Evolutionary conservation across 352 stramenopile species (phyloP).

Genomic region (Pythium apleroticum): DNA sequence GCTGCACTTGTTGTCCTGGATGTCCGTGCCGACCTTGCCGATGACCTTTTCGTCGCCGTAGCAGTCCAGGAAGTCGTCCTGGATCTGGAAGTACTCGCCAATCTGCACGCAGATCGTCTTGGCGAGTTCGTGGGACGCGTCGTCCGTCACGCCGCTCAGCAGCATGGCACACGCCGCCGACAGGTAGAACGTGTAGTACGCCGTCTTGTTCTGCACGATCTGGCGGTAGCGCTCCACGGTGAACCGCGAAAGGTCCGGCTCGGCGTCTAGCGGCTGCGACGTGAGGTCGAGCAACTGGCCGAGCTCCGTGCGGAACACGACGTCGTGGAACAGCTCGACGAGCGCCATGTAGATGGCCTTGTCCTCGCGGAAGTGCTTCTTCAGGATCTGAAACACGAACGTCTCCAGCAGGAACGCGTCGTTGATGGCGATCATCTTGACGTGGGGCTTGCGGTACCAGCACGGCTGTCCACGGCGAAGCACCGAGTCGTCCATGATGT

Average conservation of each 20-base stretch:
- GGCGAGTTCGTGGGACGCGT: slow-evolving; percentile 76
- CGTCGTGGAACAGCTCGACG: slow-evolving; percentile 95
- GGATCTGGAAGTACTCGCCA: slow-evolving; percentile 99
- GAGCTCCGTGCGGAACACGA: slow-evolving; percentile 97
- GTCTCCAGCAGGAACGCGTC: slow-evolving; percentile 96
- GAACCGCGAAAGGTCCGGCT: slow-evolving; percentile 90
- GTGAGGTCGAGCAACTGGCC: slow-evolving; percentile 94
- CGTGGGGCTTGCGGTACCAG: slow-evolving; percentile 93
- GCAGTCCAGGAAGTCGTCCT: slow-evolving; percentile 99
- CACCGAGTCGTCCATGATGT: slow-evolving; percentile 98
- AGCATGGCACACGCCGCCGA: slow-evolving; percentile 92
- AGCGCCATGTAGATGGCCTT: slow-evolving; percentile 89
- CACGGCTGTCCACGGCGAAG: slow-evolving; percentile 95
- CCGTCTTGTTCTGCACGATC: slow-evolving; percentile 99
- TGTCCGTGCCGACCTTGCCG: slow-evolving; percentile 97
- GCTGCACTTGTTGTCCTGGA: slow-evolving; percentile 99
- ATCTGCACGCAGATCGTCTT: slow-evolving; percentile 96
- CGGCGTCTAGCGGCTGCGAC: slow-evolving; percentile 79
- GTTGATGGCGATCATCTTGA: slow-evolving; percentile 96
- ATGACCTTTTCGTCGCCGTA: slow-evolving; percentile 94
- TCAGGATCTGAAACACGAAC: slow-evolving; percentile 89
- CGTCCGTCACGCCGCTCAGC: slow-evolving; percentile 79
- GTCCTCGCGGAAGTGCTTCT: slow-evolving; percentile 85
- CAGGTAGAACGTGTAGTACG: slow-evolving; percentile 99
- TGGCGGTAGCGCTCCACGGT: slow-evolving; percentile 90